phyloP scores from a whole-genome alignment of 176 grass and related monocot species.

The Zea luxurians region DNA sequence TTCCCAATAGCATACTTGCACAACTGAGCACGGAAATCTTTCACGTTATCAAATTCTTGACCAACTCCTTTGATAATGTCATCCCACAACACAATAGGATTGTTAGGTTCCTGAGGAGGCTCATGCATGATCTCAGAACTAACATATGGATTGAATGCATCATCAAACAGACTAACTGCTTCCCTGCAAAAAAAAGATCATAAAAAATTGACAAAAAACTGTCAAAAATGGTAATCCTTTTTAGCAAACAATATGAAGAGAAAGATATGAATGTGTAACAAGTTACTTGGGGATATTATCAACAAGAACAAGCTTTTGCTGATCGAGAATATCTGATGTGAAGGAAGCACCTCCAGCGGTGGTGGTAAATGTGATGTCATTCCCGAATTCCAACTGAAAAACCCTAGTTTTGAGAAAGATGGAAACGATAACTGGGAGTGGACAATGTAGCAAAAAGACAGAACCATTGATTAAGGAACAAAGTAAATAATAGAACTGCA shows the following conservation, averaged over 20 bases:
- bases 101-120: constrained; percentile 27
- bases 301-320: constrained; percentile 62
- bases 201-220: constrained; percentile 1
- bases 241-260: constrained; percentile 12
- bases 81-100: constrained; percentile 54
- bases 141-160: constrained; percentile 52
- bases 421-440: constrained; percentile 23
- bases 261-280: constrained; percentile 13
- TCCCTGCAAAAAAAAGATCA: constrained; percentile 46
- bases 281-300: constrained; percentile 61
- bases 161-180: constrained; percentile 52
- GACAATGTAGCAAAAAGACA: constrained; percentile 5
- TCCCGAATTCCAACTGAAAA: constrained; percentile 62
- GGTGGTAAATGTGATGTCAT: constrained; percentile 49
- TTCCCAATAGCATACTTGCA: constrained; percentile 90
- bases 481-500: background rate
- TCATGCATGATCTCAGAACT: constrained; percentile 46
- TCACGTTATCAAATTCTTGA: constrained; percentile 97
- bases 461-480: constrained; percentile 7
- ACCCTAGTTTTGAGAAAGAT: constrained; percentile 44
- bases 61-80: constrained; percentile 79
- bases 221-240: constrained; percentile 1
- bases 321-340: constrained; percentile 50
- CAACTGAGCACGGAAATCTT: constrained; percentile 88
- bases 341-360: constrained; percentile 48